Percentiles rank a stretch among this genome's conserved stretches.
Conservation (phyloP, 2,329 filamentous ascomycete genomes). For the Fusarium nelsonii region DNA sequence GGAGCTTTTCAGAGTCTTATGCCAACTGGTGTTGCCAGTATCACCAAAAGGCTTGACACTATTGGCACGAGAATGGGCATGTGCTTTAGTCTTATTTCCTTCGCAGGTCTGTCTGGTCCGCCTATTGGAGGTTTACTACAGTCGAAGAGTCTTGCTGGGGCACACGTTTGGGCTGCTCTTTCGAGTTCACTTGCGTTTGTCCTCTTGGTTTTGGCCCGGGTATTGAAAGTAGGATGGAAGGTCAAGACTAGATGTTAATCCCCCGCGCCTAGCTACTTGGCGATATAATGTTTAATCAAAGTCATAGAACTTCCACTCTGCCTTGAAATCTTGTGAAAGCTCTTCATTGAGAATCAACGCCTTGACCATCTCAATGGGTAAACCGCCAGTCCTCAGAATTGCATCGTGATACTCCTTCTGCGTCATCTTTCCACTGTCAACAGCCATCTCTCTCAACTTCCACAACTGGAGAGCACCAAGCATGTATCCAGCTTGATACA, state of each 20-base stretch:
- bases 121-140: constrained; percentile 54
- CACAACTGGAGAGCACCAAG: constrained; percentile 29
- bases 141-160: constrained; percentile 42
- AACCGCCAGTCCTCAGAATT: constrained; percentile 22
- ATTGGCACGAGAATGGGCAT: constrained; percentile 58
- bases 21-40: constrained; percentile 55
- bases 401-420: constrained; percentile 38
- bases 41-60: constrained; percentile 55
- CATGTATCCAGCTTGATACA: constrained; percentile 39
- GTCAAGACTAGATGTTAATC: constrained; percentile 34
- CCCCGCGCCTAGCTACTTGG: too few relatives aligned
- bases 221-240: constrained; percentile 40
- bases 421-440: constrained; percentile 13
- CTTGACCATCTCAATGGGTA: constrained; percentile 40
- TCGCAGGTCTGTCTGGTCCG: constrained; percentile 56
- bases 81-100: constrained; percentile 55
- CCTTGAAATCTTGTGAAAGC: constrained; percentile 27
- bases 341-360: constrained; percentile 20
- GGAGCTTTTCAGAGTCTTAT: constrained; percentile 58
- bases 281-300: constrained; percentile 18
- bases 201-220: constrained; percentile 32
- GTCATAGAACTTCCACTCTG: constrained; percentile 37
- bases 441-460: constrained; percentile 33
- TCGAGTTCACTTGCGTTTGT: constrained; percentile 48
- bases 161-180: constrained; percentile 53